These are phyloP conservation scores for Aspergillus heteromorphus DNA, from an alignment of 495 filamentous ascomycete genomes.

Conservation along the genomic window DNA sequence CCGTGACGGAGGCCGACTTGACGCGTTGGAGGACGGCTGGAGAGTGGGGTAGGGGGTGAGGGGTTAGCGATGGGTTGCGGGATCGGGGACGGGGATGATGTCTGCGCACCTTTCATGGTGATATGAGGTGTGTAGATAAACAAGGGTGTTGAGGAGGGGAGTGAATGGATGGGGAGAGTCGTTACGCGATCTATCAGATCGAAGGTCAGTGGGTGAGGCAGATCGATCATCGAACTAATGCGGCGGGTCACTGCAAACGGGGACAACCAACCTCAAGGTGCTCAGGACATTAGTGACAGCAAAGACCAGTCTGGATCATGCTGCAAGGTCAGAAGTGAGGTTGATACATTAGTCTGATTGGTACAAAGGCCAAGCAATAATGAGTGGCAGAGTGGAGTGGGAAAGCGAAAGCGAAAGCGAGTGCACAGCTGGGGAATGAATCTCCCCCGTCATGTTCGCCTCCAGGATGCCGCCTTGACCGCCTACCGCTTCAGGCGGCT, in stretches of 20 bases:
- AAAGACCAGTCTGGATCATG: neutral
- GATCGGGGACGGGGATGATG: neutral
- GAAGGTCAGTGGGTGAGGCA: neutral
- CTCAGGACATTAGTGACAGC: neutral
- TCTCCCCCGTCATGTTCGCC: neutral
- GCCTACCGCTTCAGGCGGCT: slow-evolving; percentile 22
- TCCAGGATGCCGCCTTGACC: slow-evolving; percentile 18
- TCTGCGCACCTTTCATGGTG: slow-evolving; percentile 18
- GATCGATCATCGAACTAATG: neutral
- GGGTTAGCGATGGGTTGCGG: neutral
- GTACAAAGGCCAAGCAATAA: too few relatives aligned
- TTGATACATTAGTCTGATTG: neutral
- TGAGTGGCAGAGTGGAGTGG: too few relatives aligned
- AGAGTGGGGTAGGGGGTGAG: neutral
- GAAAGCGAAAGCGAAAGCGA: too few relatives aligned
- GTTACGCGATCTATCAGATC: neutral
- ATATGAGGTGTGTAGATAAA: neutral
- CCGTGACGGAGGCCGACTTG: slow-evolving; percentile 94
- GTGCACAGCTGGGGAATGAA: neutral
- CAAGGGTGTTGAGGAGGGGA: neutral
- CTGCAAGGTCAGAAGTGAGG: neutral
- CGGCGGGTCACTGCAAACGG: neutral
- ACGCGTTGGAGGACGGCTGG: slow-evolving; percentile 92
- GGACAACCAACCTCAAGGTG: neutral
- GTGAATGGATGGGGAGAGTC: neutral